Percentiles rank a stretch among this genome's conserved stretches.
These are phyloP conservation scores for Cyanophora paradoxa DNA, from an alignment of 78 protist species.

Conservation along the genomic window DNA sequence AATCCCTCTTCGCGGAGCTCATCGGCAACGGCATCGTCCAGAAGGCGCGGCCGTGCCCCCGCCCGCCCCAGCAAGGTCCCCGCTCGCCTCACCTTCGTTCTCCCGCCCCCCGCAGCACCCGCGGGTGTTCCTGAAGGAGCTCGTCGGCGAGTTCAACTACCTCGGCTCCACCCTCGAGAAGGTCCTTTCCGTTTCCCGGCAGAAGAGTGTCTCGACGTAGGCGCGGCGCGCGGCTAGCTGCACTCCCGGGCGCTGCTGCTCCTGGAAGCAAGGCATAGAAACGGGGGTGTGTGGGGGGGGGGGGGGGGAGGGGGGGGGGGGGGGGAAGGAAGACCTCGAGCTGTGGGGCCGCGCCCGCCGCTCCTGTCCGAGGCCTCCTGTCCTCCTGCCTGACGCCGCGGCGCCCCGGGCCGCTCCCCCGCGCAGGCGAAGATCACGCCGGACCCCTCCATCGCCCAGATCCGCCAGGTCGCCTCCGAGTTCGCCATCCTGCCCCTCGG, in stretches of 20 bases:
- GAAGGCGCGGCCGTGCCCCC: neutral
- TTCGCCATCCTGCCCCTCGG: constrained; percentile 35
- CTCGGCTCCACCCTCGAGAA: neutral
- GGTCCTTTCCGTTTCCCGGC: no score
- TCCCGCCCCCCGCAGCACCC: neutral
- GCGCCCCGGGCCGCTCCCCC: neutral
- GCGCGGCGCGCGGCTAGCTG: no score
- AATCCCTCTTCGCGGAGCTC: neutral
- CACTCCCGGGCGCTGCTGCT: no score
- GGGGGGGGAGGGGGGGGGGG: no score
- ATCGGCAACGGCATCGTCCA: neutral
- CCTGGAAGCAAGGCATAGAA: no score
- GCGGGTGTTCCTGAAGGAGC: neutral
- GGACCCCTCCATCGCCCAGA: constrained; percentile 6
- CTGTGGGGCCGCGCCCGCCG: no score
- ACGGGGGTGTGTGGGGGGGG: no score
- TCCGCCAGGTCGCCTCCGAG: constrained; percentile 26
- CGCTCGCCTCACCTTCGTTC: neutral
- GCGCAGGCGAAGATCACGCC: neutral
- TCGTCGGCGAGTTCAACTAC: neutral
- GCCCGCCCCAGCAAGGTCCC: neutral
- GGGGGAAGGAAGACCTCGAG: no score
- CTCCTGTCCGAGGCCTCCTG: no score
- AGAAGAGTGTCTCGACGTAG: no score
- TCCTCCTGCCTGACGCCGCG: neutral